Evolutionary conservation across 2,329 filamentous ascomycete species (phyloP).

Genomic region (Penicillium brevicompactum): DNA sequence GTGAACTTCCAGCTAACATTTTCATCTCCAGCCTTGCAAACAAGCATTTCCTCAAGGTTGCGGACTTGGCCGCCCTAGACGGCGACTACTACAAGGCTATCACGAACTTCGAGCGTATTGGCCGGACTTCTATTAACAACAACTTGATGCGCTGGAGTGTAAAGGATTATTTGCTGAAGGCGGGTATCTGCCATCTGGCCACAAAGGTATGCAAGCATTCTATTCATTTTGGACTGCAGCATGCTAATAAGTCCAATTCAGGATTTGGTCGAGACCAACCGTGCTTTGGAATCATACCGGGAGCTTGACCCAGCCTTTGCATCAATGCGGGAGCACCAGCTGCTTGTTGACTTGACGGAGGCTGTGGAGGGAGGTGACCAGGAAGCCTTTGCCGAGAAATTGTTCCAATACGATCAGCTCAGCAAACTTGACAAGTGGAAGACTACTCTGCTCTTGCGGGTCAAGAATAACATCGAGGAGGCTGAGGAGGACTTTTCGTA

Average conservation of each 20-base stretch:
- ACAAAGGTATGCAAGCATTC: slow-evolving; percentile 46
- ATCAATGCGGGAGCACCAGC: slow-evolving; percentile 76
- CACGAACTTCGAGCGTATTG: slow-evolving; percentile 80
- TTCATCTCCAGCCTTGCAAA: slow-evolving; percentile 70
- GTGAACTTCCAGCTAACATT: neutral
- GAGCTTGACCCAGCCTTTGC: slow-evolving; percentile 78
- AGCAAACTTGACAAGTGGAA: slow-evolving; percentile 98
- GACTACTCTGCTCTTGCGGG: slow-evolving; percentile 76
- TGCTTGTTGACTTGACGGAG: slow-evolving; percentile 75
- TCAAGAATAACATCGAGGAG: slow-evolving; percentile 82
- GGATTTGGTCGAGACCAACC: slow-evolving; percentile 76
- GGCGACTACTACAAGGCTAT: slow-evolving; percentile 84
- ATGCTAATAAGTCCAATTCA: slow-evolving; percentile 22
- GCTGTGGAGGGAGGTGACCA: slow-evolving; percentile 77
- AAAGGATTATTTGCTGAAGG: slow-evolving; percentile 94
- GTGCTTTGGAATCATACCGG: slow-evolving; percentile 79
- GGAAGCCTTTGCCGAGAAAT: slow-evolving; percentile 80
- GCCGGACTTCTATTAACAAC: slow-evolving; percentile 76
- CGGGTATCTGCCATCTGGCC: slow-evolving; percentile 84
- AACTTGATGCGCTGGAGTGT: slow-evolving; percentile 92
- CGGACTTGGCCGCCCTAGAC: slow-evolving; percentile 80
- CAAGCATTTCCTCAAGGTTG: slow-evolving; percentile 90
- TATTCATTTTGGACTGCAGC: neutral
- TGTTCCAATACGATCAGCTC: slow-evolving; percentile 88
- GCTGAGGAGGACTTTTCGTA: slow-evolving; percentile 69